Evolutionary conservation across 345 rosid genomes (phyloP).

Genomic region (Raphanus raphanistrum): DNA sequence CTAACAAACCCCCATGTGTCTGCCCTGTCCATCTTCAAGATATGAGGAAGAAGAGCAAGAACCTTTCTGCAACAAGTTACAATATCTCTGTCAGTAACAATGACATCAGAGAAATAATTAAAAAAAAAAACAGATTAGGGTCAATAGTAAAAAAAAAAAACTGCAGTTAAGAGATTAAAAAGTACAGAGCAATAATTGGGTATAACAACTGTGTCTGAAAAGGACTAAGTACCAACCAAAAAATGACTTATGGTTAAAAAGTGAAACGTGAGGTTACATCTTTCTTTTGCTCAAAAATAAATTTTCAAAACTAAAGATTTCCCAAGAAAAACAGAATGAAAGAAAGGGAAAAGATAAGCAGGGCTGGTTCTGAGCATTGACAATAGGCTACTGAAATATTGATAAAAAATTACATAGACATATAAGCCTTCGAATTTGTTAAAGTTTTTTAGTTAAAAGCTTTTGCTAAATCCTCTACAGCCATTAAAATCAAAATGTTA

Average conservation of each 20-base stretch:
- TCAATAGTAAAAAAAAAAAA: neutral
- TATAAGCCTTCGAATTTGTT: no score
- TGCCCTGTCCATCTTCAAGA: slow-evolving; percentile 72
- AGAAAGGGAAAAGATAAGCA: neutral
- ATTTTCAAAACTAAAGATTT: neutral
- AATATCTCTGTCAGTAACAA: slow-evolving; percentile 4
- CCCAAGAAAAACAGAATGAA: neutral
- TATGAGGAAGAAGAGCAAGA: neutral
- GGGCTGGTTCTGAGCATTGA: neutral
- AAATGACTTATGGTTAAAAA: slow-evolving; percentile 29
- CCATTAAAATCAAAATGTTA: neutral
- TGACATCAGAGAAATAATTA: slow-evolving; percentile 7
- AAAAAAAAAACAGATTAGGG: neutral
- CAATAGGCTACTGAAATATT: neutral
- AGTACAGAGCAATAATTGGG: slow-evolving; percentile 33
- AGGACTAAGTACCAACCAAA: slow-evolving; percentile 34
- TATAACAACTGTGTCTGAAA: slow-evolving; percentile 22
- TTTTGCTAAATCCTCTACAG: no score
- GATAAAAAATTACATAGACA: no score
- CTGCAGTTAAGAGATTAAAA: slow-evolving; percentile 22
- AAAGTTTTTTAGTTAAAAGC: no score
- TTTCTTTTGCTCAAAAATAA: neutral
- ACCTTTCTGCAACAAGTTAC: slow-evolving; percentile 23
- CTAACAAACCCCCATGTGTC: slow-evolving; percentile 94
- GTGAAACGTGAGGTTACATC: slow-evolving; percentile 28